These are phyloP conservation scores for Termitomyces sp. DNA, from an alignment of 768 basidiomycete species.

Conservation along the genomic window DNA sequence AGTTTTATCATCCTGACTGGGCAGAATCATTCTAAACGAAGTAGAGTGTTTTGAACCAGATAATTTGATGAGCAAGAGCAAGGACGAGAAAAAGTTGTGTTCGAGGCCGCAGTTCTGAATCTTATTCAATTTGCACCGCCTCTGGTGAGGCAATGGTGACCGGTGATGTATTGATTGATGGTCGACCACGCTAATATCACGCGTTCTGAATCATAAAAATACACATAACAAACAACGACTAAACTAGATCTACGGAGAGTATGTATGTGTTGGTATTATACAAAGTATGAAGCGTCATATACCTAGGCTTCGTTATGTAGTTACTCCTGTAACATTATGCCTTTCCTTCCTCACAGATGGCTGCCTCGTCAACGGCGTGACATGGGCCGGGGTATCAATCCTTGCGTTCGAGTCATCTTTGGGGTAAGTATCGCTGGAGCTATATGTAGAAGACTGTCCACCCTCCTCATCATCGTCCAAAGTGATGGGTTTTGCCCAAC, in stretches of 20 bases:
- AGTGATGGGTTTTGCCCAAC: conserved; percentile 51
- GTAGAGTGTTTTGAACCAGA: neutral
- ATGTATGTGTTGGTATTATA: neutral
- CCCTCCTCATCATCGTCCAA: conserved; percentile 38
- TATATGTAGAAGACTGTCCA: conserved; percentile 21
- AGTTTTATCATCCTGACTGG: conserved; percentile 11
- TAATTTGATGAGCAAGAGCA: neutral
- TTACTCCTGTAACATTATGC: conserved; percentile 44
- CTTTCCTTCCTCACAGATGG: conserved; percentile 57
- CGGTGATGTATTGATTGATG: too few relatives aligned
- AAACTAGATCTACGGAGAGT: conserved; percentile 2
- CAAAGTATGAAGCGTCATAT: neutral
- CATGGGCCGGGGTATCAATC: conserved; percentile 37
- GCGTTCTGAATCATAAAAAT: neutral
- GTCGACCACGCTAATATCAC: neutral
- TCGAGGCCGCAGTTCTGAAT: neutral
- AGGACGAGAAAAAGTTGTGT: neutral
- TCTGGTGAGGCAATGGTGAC: conserved; percentile 1
- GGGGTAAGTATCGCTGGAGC: conserved; percentile 25
- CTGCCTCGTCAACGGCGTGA: conserved; percentile 65
- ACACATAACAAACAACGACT: neutral
- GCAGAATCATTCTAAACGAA: conserved; percentile 10
- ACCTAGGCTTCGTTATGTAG: conserved; percentile 19
- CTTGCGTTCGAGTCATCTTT: conserved; percentile 18
- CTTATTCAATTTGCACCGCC: conserved; percentile 8